Base-by-base conservation (phyloP, 768 basidiomycete species). In the Termitomyces sp. region DNA sequence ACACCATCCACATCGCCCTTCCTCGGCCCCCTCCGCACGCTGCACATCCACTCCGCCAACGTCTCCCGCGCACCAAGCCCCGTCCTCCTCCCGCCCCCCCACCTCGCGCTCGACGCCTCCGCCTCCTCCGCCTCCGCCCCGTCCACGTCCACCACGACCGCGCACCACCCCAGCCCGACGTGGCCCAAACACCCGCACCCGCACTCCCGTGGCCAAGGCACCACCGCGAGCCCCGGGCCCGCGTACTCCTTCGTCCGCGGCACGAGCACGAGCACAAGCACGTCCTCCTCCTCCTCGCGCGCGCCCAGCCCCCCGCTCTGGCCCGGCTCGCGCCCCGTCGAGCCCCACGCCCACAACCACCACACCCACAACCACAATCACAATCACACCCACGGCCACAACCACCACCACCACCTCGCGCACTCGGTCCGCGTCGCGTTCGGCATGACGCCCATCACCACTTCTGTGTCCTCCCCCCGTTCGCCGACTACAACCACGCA, bases 371-470 rank as follows among this genome's bases (percentile, higher is more conserved):
- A 61, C 33, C 62, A 60, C 34, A 75, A 74, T 48, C 82, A 86
- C 59, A 80, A 83, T 55, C 85, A 90, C 65, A 81, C 5, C 16
- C 18, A n/a, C 61, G 69, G 54, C 66, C 70, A 46, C 54, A 61
- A 32, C 64, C 75, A 74, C 39, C 82, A 86, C 58, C 81, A 83
- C 58, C 85, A 90, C 66, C 82, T 95, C 37, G 91, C 90, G 4
- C 89, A 92, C 67, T 91, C 88, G 0, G 88, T 96, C 24, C 85
- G 91, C 39, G 79, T 87, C 33, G 94, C 93, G 48, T 97, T 97
- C 62, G 92, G 90, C 4, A 95, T 95, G 91, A 94, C 93, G 6
- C 92, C 91, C 0, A 92, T 93, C 39, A 81, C 81, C 51, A 59
- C 45, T 2, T 42, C 64, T 13, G 22, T 56, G 16, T 43, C 55